Conservation (phyloP, 2,329 filamentous ascomycete genomes). For the Apiospora koreana region DNA sequence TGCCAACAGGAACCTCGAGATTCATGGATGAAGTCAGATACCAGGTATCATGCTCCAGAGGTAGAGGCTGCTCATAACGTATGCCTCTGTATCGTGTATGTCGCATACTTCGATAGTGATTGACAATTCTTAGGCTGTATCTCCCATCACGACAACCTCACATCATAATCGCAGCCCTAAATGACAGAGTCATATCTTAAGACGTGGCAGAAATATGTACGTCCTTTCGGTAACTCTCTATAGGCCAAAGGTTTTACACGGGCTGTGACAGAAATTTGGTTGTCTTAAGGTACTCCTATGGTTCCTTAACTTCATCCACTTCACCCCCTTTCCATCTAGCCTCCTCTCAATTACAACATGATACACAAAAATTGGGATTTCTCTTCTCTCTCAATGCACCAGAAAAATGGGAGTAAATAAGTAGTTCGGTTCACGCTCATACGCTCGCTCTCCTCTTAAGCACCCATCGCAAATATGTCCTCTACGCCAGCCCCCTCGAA, state of each 20-base stretch:
- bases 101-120: too few relatives aligned
- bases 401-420: neutral
- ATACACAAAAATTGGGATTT: neutral
- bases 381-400: neutral
- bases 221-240: neutral
- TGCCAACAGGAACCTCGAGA: too few relatives aligned
- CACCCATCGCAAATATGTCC: conserved; percentile 44
- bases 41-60: too few relatives aligned
- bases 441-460: neutral
- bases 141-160: neutral
- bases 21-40: too few relatives aligned
- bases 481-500: conserved; percentile 60
- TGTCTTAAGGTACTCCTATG: neutral
- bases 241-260: neutral
- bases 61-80: too few relatives aligned
- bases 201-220: neutral
- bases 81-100: too few relatives aligned
- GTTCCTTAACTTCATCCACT: neutral
- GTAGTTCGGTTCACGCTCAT: neutral
- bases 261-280: neutral
- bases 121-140: too few relatives aligned
- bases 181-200: neutral
- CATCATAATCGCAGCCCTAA: neutral
- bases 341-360: neutral
- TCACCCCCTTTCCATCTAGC: neutral